phyloP scores from a whole-genome alignment of 192 early-diverging fungal species.

The Coemansia sp. region DNA sequence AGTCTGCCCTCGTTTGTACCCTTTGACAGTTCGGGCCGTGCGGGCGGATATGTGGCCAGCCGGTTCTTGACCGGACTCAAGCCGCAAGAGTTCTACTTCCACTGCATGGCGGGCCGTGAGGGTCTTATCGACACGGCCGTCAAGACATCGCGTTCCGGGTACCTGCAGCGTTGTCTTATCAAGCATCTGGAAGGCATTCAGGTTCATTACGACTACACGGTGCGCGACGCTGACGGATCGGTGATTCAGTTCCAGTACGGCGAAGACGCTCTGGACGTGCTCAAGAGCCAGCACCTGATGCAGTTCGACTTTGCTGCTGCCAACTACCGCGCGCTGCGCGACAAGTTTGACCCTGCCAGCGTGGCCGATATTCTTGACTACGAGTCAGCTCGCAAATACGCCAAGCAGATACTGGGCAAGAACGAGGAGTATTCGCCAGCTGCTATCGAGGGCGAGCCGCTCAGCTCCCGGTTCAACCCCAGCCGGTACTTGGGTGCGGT shows the following conservation, averaged over 20 bases:
- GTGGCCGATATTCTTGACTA: constrained; percentile 67
- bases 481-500: constrained; percentile 82
- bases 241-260: constrained; percentile 98
- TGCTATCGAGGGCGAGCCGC: constrained; percentile 57
- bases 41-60: constrained; percentile 95
- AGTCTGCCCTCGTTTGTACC: constrained; percentile 91
- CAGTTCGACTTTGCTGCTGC: constrained; percentile 92
- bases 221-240: constrained; percentile 91
- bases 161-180: constrained; percentile 98
- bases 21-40: constrained; percentile 83
- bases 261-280: constrained; percentile 95
- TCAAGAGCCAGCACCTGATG: constrained; percentile 85
- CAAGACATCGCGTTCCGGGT: constrained; percentile 98
- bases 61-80: constrained; percentile 98
- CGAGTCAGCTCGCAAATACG: constrained; percentile 67
- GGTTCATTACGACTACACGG: constrained; percentile 97
- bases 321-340: constrained; percentile 79
- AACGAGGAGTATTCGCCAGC: constrained; percentile 31
- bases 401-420: constrained; percentile 77
- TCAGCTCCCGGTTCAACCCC: constrained; percentile 78
- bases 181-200: constrained; percentile 95
- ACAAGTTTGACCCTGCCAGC: constrained; percentile 74
- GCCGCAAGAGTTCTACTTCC: constrained; percentile 89
- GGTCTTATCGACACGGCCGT: constrained; percentile 99
- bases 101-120: constrained; percentile 99